Evolutionary conservation across 2,329 filamentous ascomycete species (phyloP), one percentile per base, ranked within the genome.

Genomic region (Calycina herbarum): DNA sequence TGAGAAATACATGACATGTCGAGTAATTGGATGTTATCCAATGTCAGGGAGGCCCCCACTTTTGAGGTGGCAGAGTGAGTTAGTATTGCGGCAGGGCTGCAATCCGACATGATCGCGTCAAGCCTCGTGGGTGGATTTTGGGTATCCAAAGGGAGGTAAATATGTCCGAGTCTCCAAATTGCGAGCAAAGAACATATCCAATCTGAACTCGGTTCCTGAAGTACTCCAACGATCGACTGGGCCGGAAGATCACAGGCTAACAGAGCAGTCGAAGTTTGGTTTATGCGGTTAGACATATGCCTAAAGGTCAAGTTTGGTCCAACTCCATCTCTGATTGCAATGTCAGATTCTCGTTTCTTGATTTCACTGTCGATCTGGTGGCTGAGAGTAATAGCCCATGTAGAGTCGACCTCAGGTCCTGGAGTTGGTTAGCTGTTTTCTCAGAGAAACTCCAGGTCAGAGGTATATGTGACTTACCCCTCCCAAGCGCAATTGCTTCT

Each of bases 111-210:
- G 0, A 80, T 74, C 4, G 65, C 60, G 0, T 70, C 64, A 0
- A 81, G 75, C 1, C 81, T 74, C 6, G 71, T 24, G 0, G 72
- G 17, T 0, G 75, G 71, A 10, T 72, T 75, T 0, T 71, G 66
- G 0, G 73, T 57, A 62, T 84, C 83, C 0, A 84, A 71, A 2
- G 79, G 79, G 4, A 81, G 73, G 42, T 79, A 80, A 1, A 76
- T 70, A 7, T 72, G 75, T 0, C 80, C 81, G 13, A 79, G 61
- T 0, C 75, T 72, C 62, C 77, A 67, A 48, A 82, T 79, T 7
- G 78, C 82, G 2, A 83, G 74, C 56, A 83, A 66, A 0, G 77
- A 78, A 48, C 64, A 73, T 5, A 79, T 70, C 72, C 72, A 79
- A 48, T 81, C 76, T 0, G 71, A 45, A 0, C 72, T 67, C 0